Evolutionary conservation across 2,329 filamentous ascomycete genomes (phyloP), one percentile per base, ranked within the genome.

Genomic region (Cadophora gregata): DNA sequence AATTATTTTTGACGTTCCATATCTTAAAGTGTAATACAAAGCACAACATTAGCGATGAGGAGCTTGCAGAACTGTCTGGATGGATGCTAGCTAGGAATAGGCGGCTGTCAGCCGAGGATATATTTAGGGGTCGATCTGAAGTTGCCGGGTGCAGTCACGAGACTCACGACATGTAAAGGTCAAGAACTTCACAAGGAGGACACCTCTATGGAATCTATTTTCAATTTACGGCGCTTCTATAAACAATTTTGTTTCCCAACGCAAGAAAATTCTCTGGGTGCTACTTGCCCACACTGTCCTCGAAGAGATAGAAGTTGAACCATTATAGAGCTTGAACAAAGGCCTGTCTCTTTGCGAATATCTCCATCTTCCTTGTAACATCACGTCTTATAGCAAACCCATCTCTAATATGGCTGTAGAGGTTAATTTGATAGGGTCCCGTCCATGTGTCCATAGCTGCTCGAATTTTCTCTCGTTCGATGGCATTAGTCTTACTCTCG

Each of bases 261-360:
- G 10, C 38, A 33, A 33, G 31, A 33, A 6, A 10, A 6, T 33
- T 33, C 31, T 33, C 31, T 10, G n/a, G n/a, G n/a, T n/a, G 10
- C 38, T 42, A 42, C 38, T 3, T 16, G 5, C 19, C 38, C 16
- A 42, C 21, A 60, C 90, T 82, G 77, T 87, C 81, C 68, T 90
- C 84, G 70, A 58, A 58, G n/a, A 58, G 31, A 27, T 58, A 33
- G 9, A 58, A 58, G 8, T 58, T 42, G 12, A 95, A 93, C 91
- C 92, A 96, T 61, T 82, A 78, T 56, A 93, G 82, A 21, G 91
- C 91, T 82, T 95, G 92, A 71, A 83, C 74, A 76, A 95, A 94
- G 1, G 92, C 91, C 79, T 90, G 87, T 79, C 94, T 91, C 84
- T 92, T 93, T 56, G 90, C 89, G 72, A 85, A 93, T 76, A 85